These are phyloP conservation scores for Chrysosporium keratinophilum DNA, from an alignment of 2,329 filamentous ascomycete genomes.

Conservation along the genomic window DNA sequence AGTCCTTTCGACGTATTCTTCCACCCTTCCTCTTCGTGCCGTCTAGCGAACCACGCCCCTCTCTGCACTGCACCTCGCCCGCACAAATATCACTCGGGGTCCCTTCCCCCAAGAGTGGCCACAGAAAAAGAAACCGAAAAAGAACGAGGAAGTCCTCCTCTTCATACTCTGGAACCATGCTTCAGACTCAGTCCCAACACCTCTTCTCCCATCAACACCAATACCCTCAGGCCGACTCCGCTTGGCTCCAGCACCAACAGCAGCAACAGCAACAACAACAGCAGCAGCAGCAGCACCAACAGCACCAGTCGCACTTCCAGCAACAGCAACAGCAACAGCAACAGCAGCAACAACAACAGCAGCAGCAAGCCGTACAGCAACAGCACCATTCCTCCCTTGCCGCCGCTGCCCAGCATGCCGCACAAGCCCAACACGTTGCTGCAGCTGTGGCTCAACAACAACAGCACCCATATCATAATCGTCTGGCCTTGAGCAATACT, in stretches of 20 bases:
- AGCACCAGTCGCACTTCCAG: slow-evolving; percentile 38
- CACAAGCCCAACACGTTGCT: slow-evolving; percentile 30
- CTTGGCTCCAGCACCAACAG: slow-evolving; percentile 43
- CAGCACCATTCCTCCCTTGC: slow-evolving; percentile 29
- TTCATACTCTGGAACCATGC: slow-evolving; percentile 29
- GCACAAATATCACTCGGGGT: neutral
- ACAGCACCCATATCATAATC: slow-evolving; percentile 54
- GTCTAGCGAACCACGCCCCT: neutral
- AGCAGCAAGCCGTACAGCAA: slow-evolving; percentile 28
- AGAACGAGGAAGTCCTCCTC: neutral
- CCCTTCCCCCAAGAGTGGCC: neutral
- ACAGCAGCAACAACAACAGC: slow-evolving; percentile 33
- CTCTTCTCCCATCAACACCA: slow-evolving; percentile 52
- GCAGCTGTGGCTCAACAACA: slow-evolving; percentile 28
- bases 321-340: slow-evolving; percentile 29
- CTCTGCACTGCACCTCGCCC: neutral
- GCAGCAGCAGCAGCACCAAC: slow-evolving; percentile 39
- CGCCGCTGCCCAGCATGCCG: slow-evolving; percentile 20
- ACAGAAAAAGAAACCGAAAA: neutral
- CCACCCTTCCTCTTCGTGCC: neutral
- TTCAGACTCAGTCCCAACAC: slow-evolving; percentile 47
- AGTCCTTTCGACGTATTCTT: neutral
- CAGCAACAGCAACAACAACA: slow-evolving; percentile 40
- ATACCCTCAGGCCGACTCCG: slow-evolving; percentile 38
- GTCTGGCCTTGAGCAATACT: slow-evolving; percentile 58